These are phyloP conservation scores for Penstemon davidsonii DNA, from an alignment of 257 asterid genomes.

Conservation along the genomic window DNA sequence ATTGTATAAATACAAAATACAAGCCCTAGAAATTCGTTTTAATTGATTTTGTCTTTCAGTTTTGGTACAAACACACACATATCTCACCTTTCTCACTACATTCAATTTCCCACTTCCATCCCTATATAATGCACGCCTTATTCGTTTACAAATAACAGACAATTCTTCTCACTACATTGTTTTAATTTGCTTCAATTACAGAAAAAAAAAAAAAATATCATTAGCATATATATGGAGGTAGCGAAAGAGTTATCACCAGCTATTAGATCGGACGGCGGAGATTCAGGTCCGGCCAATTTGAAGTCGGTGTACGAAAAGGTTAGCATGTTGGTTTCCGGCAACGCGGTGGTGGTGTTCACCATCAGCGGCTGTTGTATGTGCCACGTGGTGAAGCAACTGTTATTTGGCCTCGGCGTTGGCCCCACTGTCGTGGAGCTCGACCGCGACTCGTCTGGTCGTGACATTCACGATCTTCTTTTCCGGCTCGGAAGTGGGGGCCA, in stretches of 20 bases:
- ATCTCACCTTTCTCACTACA: background rate
- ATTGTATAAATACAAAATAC: background rate
- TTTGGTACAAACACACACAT: background rate
- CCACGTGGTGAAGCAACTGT: constrained; percentile 83
- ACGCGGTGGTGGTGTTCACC: constrained; percentile 88
- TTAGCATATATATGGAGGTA: constrained; percentile 47
- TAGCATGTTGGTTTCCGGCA: constrained; percentile 47
- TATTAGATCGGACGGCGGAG: background rate
- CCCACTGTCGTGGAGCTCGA: constrained; percentile 83
- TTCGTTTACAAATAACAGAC: background rate
- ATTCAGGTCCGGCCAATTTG: constrained; percentile 27
- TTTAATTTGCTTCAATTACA: no score
- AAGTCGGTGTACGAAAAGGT: constrained; percentile 59
- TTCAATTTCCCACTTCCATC: constrained; percentile 3
- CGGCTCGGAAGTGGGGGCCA: constrained; percentile 40
- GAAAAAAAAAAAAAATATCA: background rate
- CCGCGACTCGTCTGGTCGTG: constrained; percentile 52
- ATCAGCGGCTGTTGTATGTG: constrained; percentile 88
- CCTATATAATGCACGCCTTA: background rate
- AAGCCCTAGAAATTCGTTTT: background rate
- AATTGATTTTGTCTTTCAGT: background rate
- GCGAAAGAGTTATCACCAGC: constrained; percentile 36
- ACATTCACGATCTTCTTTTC: constrained; percentile 52
- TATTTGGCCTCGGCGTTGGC: constrained; percentile 83
- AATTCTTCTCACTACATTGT: background rate